Evolutionary conservation across 352 stramenopile genomes (phyloP), one percentile per base, ranked within the genome.

Genomic region (Globisporangium iwayamae): DNA sequence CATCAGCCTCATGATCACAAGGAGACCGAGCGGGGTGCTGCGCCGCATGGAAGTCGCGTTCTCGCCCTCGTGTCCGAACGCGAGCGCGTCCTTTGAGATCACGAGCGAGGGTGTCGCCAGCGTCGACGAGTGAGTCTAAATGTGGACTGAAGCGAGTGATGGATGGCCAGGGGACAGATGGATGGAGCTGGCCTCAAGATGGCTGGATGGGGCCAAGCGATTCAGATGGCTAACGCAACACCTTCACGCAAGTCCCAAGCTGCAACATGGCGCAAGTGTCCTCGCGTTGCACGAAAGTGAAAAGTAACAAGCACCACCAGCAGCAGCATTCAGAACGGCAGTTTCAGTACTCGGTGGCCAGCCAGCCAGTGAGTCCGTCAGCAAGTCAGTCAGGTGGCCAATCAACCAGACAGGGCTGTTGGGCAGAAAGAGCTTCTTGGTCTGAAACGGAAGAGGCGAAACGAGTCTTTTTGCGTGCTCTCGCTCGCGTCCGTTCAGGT

Each of bases 31-130:
- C n/a, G 69, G 63, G 2, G 69, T 61, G 16, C 54, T 55, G 32
- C 73, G 84, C 5, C 64, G 66, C 25, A 60, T 89, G 43, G 61
- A 81, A n/a, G 74, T 91, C 16, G 56, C 63, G 43, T 87, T 91
- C 62, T 91, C 84, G 8, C 82, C 84, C 36, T 76, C 83, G 22
- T 67, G 86, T 34, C 66, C 74, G 51, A 56, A 56, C 32, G 63
- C 62, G 20, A 65, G 56, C 6, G 76, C 82, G 45, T 57, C 38
- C 9, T 93, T 93, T 64, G 68, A 76, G 43, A 87, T 93, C 72
- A 90, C 84, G 25, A 70, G 58, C 56, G 64, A 72, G 9, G 82
- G 82, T 14, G 67, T 91, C n/a, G 43, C 60, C 25, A 56, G 39
- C n/a, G 43, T 50, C 1, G 62, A 67, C 10, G 61, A 61, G 25